These are phyloP conservation scores for Pseudevernia furfuracea DNA, from an alignment of 495 filamentous ascomycete species.

Conservation along the genomic window DNA sequence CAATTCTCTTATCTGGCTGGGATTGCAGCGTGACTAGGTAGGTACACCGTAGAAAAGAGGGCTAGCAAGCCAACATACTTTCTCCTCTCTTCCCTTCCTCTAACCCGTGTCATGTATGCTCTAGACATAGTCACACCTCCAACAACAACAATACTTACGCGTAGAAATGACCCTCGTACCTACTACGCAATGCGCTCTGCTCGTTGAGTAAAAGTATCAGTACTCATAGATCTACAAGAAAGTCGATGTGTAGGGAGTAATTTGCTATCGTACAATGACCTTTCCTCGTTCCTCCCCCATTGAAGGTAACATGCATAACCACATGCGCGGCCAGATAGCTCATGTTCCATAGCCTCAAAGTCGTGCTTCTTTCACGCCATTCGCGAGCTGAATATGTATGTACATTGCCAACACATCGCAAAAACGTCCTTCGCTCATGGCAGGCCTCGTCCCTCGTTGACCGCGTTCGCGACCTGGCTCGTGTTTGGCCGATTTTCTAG, in stretches of 20 bases:
- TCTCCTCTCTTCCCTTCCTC: too few species aligned
- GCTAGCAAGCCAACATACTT: too few species aligned
- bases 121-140: too few species aligned
- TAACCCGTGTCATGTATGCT: too few species aligned
- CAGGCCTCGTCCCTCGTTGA: constrained; percentile 49
- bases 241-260: not conserved
- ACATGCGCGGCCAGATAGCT: not conserved
- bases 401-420: not conserved
- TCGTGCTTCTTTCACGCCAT: not conserved
- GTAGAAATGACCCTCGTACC: too few species aligned
- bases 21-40: too few species aligned
- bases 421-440: constrained; percentile 29
- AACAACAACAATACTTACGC: too few species aligned
- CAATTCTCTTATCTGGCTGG: too few species aligned
- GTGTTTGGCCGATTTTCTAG: constrained; percentile 55
- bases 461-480: constrained; percentile 50
- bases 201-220: not conserved
- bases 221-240: not conserved
- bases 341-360: not conserved
- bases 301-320: not conserved
- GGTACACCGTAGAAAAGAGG: too few species aligned
- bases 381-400: not conserved
- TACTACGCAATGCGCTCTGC: too few species aligned
- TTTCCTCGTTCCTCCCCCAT: not conserved
- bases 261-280: not conserved